A percentile compares a stretch with the other conserved stretches of the same genome.
Conservation (phyloP, 1,139 yeast species). For the Yamadazyma sp. region DNA sequence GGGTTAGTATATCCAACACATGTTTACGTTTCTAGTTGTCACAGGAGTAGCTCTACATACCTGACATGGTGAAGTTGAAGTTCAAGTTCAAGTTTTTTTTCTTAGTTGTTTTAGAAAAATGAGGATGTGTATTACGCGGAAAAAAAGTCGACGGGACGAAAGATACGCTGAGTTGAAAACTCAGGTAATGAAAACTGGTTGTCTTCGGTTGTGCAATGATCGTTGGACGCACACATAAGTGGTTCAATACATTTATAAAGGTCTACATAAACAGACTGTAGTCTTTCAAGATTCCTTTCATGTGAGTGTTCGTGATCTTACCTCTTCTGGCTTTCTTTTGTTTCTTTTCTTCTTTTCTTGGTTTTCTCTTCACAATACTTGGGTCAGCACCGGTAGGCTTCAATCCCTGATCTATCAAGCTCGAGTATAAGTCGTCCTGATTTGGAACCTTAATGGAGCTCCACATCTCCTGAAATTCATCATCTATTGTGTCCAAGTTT, state of each 20-base stretch:
- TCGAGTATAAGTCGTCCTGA: slow-evolving; percentile 70
- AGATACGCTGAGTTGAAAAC: slow-evolving; percentile 5
- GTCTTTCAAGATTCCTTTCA: slow-evolving; percentile 93
- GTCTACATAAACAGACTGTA: slow-evolving; percentile 49
- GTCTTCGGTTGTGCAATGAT: too few species aligned
- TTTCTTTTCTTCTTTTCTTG: slow-evolving; percentile 64
- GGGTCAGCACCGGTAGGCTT: slow-evolving; percentile 98
- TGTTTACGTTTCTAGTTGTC: too few species aligned
- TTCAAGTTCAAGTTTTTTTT: not conserved
- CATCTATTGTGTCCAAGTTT: slow-evolving; percentile 70
- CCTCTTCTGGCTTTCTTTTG: slow-evolving; percentile 92
- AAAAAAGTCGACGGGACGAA: not conserved
- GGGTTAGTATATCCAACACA: not conserved
- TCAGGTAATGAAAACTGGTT: too few species aligned
- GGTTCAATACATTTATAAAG: too few species aligned
- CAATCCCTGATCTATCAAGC: slow-evolving; percentile 77
- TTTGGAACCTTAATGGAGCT: slow-evolving; percentile 74
- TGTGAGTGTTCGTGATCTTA: slow-evolving; percentile 91
- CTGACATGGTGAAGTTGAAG: slow-evolving; percentile 14
- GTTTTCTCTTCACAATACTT: slow-evolving; percentile 71
- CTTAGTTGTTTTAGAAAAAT: not conserved
- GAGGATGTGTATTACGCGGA: not conserved
- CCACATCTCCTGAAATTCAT: slow-evolving; percentile 87
- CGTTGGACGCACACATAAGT: too few species aligned
- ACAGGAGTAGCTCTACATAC: slow-evolving; percentile 11